Conservation (phyloP, 164 flowering plant species). For the Vitis labrusca region DNA sequence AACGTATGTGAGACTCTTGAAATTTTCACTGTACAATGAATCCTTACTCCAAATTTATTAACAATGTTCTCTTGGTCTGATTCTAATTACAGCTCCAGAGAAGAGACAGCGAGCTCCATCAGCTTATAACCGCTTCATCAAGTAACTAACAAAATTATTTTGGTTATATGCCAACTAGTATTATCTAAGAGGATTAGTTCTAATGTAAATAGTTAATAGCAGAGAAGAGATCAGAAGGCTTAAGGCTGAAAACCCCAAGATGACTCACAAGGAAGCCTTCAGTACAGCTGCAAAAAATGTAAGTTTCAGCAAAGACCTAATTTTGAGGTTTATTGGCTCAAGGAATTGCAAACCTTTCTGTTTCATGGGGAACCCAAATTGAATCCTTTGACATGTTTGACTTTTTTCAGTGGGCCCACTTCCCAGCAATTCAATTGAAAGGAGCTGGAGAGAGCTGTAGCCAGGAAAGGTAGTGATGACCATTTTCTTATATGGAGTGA, state of each 20-base stretch:
- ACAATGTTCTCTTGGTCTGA: not conserved
- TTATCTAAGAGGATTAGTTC: not conserved
- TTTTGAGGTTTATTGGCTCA: not conserved
- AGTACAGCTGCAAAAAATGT: conserved; percentile 95
- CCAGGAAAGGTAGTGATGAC: conserved; percentile 20
- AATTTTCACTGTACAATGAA: too few relatives aligned
- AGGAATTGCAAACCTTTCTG: not conserved
- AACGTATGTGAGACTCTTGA: conserved; percentile 39
- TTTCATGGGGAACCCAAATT: conserved; percentile 12
- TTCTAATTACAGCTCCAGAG: not conserved
- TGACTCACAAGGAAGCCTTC: conserved; percentile 93
- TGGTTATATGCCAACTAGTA: not conserved
- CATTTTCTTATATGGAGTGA: too few relatives aligned
- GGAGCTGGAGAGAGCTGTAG: conserved; percentile 49
- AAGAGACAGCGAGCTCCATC: too few relatives aligned
- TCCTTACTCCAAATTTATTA: too few relatives aligned
- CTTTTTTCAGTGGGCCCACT: conserved; percentile 79
- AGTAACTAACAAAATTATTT: conserved; percentile 33
- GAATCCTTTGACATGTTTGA: conserved; percentile 20
- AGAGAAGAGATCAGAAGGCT: conserved; percentile 95
- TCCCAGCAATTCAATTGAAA: conserved; percentile 51
- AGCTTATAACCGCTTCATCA: conserved; percentile 46
- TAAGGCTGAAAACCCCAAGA: conserved; percentile 65
- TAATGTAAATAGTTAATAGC: conserved; percentile 1
- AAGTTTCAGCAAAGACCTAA: conserved; percentile 12